Evolutionary conservation across 495 filamentous ascomycete species (phyloP).

Genomic region (Penicillium mononematosum): DNA sequence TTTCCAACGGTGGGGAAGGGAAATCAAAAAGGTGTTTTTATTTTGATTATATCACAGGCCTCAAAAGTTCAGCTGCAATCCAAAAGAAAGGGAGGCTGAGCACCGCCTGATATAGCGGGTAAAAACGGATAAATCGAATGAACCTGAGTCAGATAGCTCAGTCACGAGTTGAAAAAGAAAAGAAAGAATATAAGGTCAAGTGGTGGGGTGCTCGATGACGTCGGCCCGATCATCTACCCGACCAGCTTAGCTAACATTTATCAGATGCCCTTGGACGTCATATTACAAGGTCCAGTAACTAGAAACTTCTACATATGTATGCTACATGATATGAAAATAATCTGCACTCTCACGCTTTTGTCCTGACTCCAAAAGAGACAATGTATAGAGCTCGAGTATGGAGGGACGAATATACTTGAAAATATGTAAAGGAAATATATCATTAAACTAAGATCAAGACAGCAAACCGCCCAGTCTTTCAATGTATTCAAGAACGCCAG

Average conservation of each 20-base stretch:
- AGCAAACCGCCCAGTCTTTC: slow-evolving; percentile 19
- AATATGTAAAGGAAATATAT: background rate
- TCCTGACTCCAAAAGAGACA: background rate
- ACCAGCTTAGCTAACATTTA: slow-evolving; percentile 6
- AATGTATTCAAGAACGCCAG: slow-evolving; percentile 22
- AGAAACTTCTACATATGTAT: background rate
- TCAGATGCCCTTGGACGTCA: background rate
- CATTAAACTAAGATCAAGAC: slow-evolving; percentile 2
- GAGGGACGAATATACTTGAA: background rate
- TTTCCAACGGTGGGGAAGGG: background rate
- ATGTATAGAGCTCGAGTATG: background rate
- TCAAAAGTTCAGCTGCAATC: slow-evolving; percentile 9
- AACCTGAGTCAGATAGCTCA: slow-evolving; percentile 7
- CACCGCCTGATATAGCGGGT: background rate
- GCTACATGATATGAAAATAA: background rate
- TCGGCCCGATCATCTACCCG: slow-evolving; percentile 18
- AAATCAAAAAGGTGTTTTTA: slow-evolving; percentile 3
- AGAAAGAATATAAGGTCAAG: slow-evolving; percentile 10
- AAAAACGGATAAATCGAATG: slow-evolving; percentile 9
- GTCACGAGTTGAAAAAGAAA: slow-evolving; percentile 9
- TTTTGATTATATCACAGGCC: slow-evolving; percentile 14
- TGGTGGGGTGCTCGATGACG: slow-evolving; percentile 31
- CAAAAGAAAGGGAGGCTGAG: slow-evolving; percentile 8
- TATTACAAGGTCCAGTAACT: no score
- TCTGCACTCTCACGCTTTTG: background rate